phyloP scores from a whole-genome alignment of 2,329 filamentous ascomycete genomes.

The Tolypocladium amazonense region DNA sequence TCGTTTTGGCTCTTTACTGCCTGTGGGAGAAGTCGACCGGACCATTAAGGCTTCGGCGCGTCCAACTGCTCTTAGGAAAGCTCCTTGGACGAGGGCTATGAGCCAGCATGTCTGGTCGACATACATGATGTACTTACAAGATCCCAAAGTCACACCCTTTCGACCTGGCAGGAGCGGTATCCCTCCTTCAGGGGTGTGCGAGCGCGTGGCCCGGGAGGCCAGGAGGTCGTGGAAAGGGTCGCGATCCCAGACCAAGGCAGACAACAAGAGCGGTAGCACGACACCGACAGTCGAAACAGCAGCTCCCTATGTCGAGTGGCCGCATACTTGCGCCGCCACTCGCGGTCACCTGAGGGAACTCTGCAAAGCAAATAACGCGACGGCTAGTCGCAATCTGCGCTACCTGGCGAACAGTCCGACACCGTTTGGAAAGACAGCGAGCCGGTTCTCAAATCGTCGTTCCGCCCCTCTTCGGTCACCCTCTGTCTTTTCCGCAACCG shows the following conservation, averaged over 20 bases:
- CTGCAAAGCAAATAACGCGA: constrained; percentile 44
- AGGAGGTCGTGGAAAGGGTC: constrained; percentile 57
- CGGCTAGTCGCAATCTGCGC: constrained; percentile 29
- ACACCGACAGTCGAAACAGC: constrained; percentile 41
- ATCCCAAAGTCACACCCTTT: constrained; percentile 57
- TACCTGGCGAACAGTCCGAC: constrained; percentile 44
- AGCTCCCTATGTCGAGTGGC: constrained; percentile 48
- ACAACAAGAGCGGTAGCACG: constrained; percentile 38
- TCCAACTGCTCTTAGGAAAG: constrained; percentile 31
- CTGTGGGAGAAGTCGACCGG: constrained; percentile 18
- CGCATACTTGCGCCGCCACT: constrained; percentile 52
- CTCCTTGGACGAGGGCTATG: constrained; percentile 55
- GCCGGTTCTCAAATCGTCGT: constrained; percentile 37
- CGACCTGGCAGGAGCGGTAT: constrained; percentile 52
- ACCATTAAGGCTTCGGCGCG: constrained; percentile 15
- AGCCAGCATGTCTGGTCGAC: constrained; percentile 55
- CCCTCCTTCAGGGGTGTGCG: constrained; percentile 53
- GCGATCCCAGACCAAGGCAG: constrained; percentile 24
- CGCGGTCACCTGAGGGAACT: constrained; percentile 51
- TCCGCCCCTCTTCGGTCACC: constrained; percentile 33
- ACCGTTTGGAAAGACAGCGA: constrained; percentile 41
- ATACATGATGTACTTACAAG: constrained; percentile 54
- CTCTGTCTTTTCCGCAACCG: constrained; percentile 46
- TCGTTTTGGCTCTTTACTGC: constrained; percentile 12
- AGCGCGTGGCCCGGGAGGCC: constrained; percentile 54